Evolutionary conservation across 2,329 filamentous ascomycete species (phyloP), one percentile per base, ranked within the genome.

Genomic region (Fusarium sp.): DNA sequence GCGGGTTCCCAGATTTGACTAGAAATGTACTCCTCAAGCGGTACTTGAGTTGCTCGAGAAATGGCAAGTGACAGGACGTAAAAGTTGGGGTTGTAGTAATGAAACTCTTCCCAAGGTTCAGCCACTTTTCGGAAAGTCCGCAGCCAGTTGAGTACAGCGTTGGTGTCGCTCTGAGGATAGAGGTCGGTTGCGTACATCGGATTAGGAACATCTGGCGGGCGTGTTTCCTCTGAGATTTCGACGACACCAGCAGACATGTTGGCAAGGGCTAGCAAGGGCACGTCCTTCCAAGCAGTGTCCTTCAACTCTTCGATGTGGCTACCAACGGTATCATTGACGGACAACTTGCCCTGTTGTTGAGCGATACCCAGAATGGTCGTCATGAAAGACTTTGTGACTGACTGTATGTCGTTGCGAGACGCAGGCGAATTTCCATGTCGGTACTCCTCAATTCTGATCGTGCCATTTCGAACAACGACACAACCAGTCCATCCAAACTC

Each of bases 11-110:
- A 70, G 36, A 70, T 70, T 1, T 53, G 64, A 1, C 56, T 68
- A 0, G 68, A 70, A 8, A 70, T 56, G 4, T 62, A 71, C 5
- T 70, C 68, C 1, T 70, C 58, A 13, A 70, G 23, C 4, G 61
- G 68, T 2, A 62, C 49, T 10, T 58, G 36, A 0, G 64, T 68
- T 10, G 68, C 68, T 4, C 68, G 64, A 1, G 68, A 68, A 4
- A 71, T 71, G 10, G 55, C 68, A 0, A 54, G 63, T 9, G 68
- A 69, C 0, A 71, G 3, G 0, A 71, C 68, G 0, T 71, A 69
- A 16, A 66, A 71, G 55, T 71, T 71, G 0, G 68, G 68, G 25
- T 71, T 71, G 42, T 71, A 71, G 31, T 71, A 71, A 10, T 71
- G 68, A n/a, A 71, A 71, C 56, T 71, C 68, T 5, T 71, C 40